Evolutionary conservation across 176 grass and related monocot genomes (phyloP).

Genomic region (maize (Zea mays)): DNA sequence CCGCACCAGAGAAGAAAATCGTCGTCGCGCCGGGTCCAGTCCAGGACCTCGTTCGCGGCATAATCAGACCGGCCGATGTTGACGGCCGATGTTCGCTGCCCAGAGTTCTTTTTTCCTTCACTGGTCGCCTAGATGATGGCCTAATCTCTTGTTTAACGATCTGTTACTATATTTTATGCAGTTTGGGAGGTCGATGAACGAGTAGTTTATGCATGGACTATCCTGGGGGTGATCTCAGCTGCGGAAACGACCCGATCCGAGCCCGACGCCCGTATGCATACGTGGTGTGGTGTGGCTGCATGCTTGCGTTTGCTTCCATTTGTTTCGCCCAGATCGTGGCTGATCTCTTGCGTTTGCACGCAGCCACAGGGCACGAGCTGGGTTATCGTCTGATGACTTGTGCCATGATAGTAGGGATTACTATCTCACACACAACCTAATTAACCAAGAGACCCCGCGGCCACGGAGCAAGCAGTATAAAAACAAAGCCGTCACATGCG

Average conservation of each 20-base stretch:
- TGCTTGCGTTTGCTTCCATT: background rate
- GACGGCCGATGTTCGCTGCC: constrained; percentile 27
- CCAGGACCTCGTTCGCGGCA: background rate
- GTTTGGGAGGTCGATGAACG: background rate
- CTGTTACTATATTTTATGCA: too few relatives aligned
- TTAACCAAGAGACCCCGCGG: too few relatives aligned
- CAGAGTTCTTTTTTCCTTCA: background rate
- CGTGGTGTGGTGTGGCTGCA: background rate
- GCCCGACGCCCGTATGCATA: background rate
- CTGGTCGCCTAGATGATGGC: constrained; percentile 1
- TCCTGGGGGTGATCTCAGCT: background rate
- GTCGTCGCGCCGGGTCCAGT: background rate
- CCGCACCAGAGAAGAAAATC: background rate
- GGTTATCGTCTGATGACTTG: background rate
- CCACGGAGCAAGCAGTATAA: too few relatives aligned
- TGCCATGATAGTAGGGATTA: too few relatives aligned
- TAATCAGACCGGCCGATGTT: background rate
- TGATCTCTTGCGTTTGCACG: background rate
- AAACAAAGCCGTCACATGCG: constrained; percentile 27
- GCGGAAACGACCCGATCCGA: background rate
- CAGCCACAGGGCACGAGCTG: background rate
- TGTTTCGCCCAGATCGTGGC: background rate
- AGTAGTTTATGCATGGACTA: background rate
- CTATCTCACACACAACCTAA: background rate
- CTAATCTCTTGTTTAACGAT: background rate